Percentiles rank a stretch among this genome's conserved stretches.
These are phyloP conservation scores for Cicer pinnatifidum DNA, from an alignment of 306 rosid genomes.

Conservation along the genomic window DNA sequence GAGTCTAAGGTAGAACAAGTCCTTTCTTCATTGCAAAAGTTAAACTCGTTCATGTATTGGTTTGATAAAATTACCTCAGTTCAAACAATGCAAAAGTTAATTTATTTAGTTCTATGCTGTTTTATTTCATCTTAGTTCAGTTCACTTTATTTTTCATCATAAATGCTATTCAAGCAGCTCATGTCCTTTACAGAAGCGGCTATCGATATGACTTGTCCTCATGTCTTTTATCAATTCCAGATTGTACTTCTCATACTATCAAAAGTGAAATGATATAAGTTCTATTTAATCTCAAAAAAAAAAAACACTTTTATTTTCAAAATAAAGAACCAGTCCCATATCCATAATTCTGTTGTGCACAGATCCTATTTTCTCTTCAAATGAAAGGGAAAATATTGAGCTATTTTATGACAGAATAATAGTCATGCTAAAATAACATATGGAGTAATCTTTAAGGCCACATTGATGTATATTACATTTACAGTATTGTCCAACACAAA, in stretches of 20 bases:
- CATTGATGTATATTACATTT: not conserved
- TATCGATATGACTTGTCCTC: too few species aligned
- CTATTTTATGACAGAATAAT: not conserved
- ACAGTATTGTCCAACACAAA: not conserved
- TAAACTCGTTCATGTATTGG: too few species aligned
- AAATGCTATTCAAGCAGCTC: too few species aligned
- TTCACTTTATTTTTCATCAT: not conserved
- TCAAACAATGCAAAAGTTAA: not conserved
- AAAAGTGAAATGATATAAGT: too few species aligned
- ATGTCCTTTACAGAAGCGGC: too few species aligned
- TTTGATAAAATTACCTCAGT: not conserved
- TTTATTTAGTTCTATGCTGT: not conserved
- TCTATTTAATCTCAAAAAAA: too few species aligned
- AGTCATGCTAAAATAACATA: not conserved
- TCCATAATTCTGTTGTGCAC: not conserved
- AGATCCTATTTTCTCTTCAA: not conserved
- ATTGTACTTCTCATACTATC: too few species aligned
- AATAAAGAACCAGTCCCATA: too few species aligned
- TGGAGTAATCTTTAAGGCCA: not conserved
- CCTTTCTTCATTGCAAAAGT: not conserved
- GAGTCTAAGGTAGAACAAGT: not conserved
- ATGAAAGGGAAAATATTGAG: not conserved
- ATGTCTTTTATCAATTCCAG: too few species aligned
- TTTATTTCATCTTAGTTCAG: not conserved
- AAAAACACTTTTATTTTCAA: too few species aligned